Conservation (phyloP, 768 basidiomycete genomes). For the Macrolepiota dolichaula region DNA sequence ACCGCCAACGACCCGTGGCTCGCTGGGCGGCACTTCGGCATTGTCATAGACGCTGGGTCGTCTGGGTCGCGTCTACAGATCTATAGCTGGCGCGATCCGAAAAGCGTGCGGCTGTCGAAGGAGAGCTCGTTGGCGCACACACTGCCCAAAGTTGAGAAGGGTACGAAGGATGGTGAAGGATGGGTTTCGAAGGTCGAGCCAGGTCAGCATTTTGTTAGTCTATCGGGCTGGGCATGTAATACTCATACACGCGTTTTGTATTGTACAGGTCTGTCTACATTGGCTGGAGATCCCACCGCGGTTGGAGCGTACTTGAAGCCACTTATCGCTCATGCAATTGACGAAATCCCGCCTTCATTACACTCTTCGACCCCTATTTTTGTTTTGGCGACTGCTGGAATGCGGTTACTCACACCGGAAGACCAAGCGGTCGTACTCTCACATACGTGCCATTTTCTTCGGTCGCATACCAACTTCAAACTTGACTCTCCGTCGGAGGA, state of each 20-base stretch:
- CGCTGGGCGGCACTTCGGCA: slow-evolving; percentile 76
- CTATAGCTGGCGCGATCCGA: slow-evolving; percentile 93
- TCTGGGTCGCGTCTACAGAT: slow-evolving; percentile 95
- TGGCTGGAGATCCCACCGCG: slow-evolving; percentile 62
- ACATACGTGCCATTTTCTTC: slow-evolving; percentile 75
- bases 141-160: slow-evolving; percentile 89
- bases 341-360: slow-evolving; percentile 83
- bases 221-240: background rate
- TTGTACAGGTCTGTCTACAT: slow-evolving; percentile 78
- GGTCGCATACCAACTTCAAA: slow-evolving; percentile 71
- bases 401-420: slow-evolving; percentile 76
- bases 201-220: slow-evolving; percentile 56
- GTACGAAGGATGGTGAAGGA: slow-evolving; percentile 71
- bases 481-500: slow-evolving; percentile 57
- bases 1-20: slow-evolving; percentile 73
- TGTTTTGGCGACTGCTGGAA: slow-evolving; percentile 94
- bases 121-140: slow-evolving; percentile 49
- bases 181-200: slow-evolving; percentile 95
- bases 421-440: slow-evolving; percentile 73
- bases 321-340: slow-evolving; percentile 76
- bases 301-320: slow-evolving; percentile 80
- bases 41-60: slow-evolving; percentile 98
- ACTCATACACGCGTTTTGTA: background rate
- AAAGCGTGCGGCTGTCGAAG: slow-evolving; percentile 43
- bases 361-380: slow-evolving; percentile 87